A percentile compares a stretch with the other conserved stretches of the same genome.
These are phyloP conservation scores for Raffaelea ambrosiae DNA, from an alignment of 2,329 filamentous ascomycete genomes.

Conservation along the genomic window DNA sequence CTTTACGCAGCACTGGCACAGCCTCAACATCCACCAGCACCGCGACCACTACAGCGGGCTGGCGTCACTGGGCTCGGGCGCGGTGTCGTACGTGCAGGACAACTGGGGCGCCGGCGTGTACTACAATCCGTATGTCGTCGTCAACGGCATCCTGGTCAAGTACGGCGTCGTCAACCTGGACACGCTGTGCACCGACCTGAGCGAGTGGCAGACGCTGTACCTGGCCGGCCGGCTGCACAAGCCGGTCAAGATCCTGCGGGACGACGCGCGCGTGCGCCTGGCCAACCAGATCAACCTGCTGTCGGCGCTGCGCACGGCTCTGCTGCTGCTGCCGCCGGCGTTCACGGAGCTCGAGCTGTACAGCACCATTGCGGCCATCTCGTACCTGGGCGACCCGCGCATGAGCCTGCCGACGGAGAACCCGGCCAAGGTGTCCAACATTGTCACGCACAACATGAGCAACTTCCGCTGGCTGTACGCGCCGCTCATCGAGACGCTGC, in stretches of 20 bases:
- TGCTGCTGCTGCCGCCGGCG: constrained; percentile 71
- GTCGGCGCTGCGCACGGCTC: constrained; percentile 79
- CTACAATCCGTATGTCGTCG: constrained; percentile 90
- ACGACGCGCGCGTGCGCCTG: constrained; percentile 84
- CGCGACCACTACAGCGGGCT: constrained; percentile 87
- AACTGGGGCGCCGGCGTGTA: constrained; percentile 88
- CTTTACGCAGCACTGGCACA: constrained; percentile 95
- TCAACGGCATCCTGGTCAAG: constrained; percentile 94
- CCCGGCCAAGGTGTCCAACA: constrained; percentile 86
- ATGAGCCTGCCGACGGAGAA: constrained; percentile 90
- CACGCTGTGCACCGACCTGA: constrained; percentile 78
- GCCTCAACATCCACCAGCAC: constrained; percentile 80
- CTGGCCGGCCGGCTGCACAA: constrained; percentile 95
- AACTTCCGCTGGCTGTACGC: constrained; percentile 90
- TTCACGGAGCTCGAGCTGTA: constrained; percentile 89
- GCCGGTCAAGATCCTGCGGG: constrained; percentile 92
- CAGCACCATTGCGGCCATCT: constrained; percentile 82
- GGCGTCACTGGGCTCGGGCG: constrained; percentile 72
- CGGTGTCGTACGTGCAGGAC: constrained; percentile 81
- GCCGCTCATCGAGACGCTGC: constrained; percentile 79
- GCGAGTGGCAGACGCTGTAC: constrained; percentile 89
- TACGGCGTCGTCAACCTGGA: constrained; percentile 95
- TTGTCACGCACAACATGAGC: constrained; percentile 81
- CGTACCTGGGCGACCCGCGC: constrained; percentile 91
- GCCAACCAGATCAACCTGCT: constrained; percentile 95